Evolutionary conservation across 208 protist species (phyloP).

Genomic region (Trypanosoma scelopori): DNA sequence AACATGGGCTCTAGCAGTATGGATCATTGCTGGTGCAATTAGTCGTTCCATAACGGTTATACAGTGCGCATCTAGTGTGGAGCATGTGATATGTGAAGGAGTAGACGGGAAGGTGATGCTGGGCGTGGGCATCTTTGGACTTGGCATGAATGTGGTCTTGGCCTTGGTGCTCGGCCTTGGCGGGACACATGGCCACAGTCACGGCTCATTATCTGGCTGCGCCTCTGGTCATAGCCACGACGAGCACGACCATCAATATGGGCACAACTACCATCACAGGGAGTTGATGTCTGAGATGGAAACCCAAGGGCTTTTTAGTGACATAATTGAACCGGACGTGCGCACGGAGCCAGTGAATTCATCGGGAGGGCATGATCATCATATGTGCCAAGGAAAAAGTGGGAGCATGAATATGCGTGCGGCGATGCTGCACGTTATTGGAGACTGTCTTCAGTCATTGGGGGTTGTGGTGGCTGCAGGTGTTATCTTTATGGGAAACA

Average conservation of each 20-base stretch:
- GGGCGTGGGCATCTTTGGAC: constrained; percentile 36
- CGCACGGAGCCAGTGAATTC: neutral
- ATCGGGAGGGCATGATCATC: neutral
- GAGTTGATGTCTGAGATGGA: neutral
- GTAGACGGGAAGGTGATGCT: constrained; percentile 32
- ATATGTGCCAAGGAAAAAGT: neutral
- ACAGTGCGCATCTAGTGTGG: constrained; percentile 8
- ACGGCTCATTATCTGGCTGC: constrained; percentile 10
- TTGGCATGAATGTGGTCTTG: constrained; percentile 44
- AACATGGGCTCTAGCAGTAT: constrained; percentile 41
- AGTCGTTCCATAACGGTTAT: constrained; percentile 15
- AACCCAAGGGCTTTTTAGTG: neutral
- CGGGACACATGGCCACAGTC: constrained; percentile 32
- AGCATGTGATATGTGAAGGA: constrained; percentile 2
- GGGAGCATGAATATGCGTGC: constrained; percentile 34
- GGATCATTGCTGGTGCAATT: constrained; percentile 37
- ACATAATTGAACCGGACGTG: neutral
- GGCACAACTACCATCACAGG: neutral
- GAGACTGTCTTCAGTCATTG: constrained; percentile 51
- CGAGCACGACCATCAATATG: neutral
- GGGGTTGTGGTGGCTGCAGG: constrained; percentile 47
- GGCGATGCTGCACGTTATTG: constrained; percentile 52
- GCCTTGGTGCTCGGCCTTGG: constrained; percentile 36
- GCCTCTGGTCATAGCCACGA: constrained; percentile 4
- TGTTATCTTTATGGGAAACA: constrained; percentile 43